Evolutionary conservation across 208 protist genomes (phyloP).

Genomic region (Trichomonas gallinae): DNA sequence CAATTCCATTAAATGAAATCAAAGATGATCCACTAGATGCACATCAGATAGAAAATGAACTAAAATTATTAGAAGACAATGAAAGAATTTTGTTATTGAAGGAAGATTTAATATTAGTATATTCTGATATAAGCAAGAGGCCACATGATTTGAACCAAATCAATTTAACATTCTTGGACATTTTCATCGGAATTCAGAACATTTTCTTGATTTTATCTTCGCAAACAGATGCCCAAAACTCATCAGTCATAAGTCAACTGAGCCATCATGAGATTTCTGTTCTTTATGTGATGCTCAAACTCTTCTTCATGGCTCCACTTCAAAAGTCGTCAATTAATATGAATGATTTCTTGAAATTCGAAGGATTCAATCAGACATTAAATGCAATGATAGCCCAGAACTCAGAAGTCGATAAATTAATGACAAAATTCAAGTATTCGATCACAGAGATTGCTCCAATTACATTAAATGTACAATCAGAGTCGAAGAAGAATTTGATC

Average conservation of each 20-base stretch:
- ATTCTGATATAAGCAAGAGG: neutral
- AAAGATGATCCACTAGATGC: neutral
- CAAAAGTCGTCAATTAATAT: neutral
- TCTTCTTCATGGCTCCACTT: neutral
- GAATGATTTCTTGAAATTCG: neutral
- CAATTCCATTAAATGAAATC: neutral
- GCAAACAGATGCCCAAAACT: neutral
- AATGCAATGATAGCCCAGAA: neutral
- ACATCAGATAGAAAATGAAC: neutral
- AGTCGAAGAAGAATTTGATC: neutral
- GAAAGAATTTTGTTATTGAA: neutral
- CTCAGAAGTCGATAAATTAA: neutral
- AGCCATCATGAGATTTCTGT: neutral
- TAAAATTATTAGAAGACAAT: neutral
- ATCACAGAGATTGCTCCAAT: neutral
- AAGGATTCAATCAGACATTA: neutral
- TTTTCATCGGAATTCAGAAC: neutral
- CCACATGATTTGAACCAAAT: neutral
- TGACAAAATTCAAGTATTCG: neutral
- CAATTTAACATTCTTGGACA: neutral
- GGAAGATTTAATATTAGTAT: neutral
- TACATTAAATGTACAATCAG: neutral
- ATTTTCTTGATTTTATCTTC: neutral
- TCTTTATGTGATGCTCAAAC: neutral
- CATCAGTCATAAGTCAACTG: neutral